Evolutionary conservation across 306 rosid species (phyloP), one percentile per base, ranked within the genome.

Genomic region (Medicago lupulina): DNA sequence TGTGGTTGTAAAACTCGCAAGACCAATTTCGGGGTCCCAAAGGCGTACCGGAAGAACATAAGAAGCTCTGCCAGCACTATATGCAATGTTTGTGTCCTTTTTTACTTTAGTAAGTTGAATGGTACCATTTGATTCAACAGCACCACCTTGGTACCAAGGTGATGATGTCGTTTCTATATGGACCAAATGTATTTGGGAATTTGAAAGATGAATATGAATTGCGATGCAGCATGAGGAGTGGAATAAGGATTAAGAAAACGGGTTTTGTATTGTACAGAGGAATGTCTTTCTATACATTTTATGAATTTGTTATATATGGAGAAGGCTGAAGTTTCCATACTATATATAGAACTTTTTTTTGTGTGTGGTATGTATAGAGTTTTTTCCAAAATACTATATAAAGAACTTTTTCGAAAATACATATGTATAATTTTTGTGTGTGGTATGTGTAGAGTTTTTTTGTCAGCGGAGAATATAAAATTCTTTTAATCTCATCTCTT

Each of bases 31-130:
- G 4, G 79, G 7, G 46, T 87, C 79, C 88, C 90, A 74, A 8
- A 87, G 79, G 6, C 7, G 88, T 39, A 87, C 3, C 4, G 83
- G 76, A 7, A 13, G 46, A 0, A 67, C 70, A 9, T 75, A 87
- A 0, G 88, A 81, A 15, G 76, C 86, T 70, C 83, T 74, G 7
- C 90, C 90, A 0, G 55, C 81, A 8, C 67, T 85, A 5, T 65
- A n/a, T 4, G 57, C 54, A 6, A 12, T 8, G 16, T 8, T 39
- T 39, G 43, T 2, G 0, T n/a, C 67, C 34, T 46, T 60, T 60
- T 8, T 4, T 3, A 43, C 9, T 13, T 9, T 41, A 2, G 84
- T 76, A 11, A 63, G 84, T 5, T 63, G 46, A 0, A 76, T 40
- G 7, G 0, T 36, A 3, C 70, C 69, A 0, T 38, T 17, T 6